Evolutionary conservation across 1,139 yeast genomes (phyloP), one percentile per base, ranked within the genome.

Genomic region (Blastobotrys serpentis): DNA sequence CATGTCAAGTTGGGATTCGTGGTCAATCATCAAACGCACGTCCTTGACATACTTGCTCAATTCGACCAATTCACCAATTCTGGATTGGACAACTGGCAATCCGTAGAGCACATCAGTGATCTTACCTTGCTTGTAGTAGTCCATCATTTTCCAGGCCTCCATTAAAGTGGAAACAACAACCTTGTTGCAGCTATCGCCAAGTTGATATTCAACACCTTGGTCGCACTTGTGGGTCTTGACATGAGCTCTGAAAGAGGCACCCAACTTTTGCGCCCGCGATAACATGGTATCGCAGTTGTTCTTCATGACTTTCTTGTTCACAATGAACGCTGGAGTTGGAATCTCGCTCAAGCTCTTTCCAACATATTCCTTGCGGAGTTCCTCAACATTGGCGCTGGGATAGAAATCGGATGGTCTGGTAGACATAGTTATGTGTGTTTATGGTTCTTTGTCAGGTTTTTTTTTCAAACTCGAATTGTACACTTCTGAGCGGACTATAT

Each of bases 141-240:
- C 69, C 3, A 77, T 69, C 46, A 82, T 57, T 4, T 75, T 72
- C 76, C 83, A 77, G 0, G 86, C 86, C 65, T 86, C 95, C 51
- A 71, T 71, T 44, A 84, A 60, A 1, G 94, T 86, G 1, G 90
- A 83, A 0, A 84, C 87, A n/a, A 86, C 80, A 17, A 84, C 74
- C 41, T 74, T 69, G 1, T 67, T 61, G 1, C 63, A 71, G 29
- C 6, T 72, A 70, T 48, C 83, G 3, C 70, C 67, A 61, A 65
- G 57, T 57, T 85, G 56, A 38, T 55, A 16, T 60, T 65, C 36
- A 2, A 78, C 68, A 4, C 78, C 82, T 50, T 77, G 78, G 23
- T 67, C 59, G 3, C 79, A 70, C 60, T 85, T 86, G 63, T 84
- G 90, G 0, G 94, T 86, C 66, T 86, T 86, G 22, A 86, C 79